Conservation (phyloP, 2,329 filamentous ascomycete species). For the Penicillium sumatraense region DNA sequence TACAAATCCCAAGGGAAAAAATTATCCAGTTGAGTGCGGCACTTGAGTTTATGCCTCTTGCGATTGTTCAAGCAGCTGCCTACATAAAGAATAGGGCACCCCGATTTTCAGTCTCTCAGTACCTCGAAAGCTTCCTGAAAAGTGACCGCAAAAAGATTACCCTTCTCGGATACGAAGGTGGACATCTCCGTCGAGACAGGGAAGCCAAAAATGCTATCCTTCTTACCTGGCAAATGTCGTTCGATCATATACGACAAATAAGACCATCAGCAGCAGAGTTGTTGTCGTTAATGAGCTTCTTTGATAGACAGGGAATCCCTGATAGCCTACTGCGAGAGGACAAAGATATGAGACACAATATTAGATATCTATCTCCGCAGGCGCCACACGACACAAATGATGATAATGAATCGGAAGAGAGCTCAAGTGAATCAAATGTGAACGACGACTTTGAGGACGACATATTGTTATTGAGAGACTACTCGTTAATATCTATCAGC, state of each 20-base stretch:
- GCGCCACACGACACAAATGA: neutral
- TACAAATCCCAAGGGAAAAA: neutral
- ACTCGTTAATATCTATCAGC: slow-evolving; percentile 10
- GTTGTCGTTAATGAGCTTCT: slow-evolving; percentile 34
- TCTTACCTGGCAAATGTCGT: slow-evolving; percentile 40
- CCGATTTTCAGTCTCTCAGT: slow-evolving; percentile 10
- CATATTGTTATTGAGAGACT: slow-evolving; percentile 5
- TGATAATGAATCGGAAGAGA: neutral
- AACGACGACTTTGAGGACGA: slow-evolving; percentile 1
- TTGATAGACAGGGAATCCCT: slow-evolving; percentile 35
- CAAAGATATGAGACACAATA: neutral
- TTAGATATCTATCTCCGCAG: neutral
- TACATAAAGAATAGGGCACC: slow-evolving; percentile 29
- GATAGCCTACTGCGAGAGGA: slow-evolving; percentile 17
- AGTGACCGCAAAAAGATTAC: slow-evolving; percentile 31
- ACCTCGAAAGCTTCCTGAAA: slow-evolving; percentile 36
- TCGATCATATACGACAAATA: slow-evolving; percentile 31
- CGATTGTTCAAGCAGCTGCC: slow-evolving; percentile 34
- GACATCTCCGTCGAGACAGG: slow-evolving; percentile 24
- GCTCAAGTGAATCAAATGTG: neutral
- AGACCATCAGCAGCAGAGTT: slow-evolving; percentile 29
- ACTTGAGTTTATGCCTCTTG: slow-evolving; percentile 37
- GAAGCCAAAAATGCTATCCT: slow-evolving; percentile 31
- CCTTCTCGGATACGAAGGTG: slow-evolving; percentile 34
- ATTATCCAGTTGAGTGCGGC: slow-evolving; percentile 1